Conservation (phyloP, 768 basidiomycete species). For the Suillus clintonianus region DNA sequence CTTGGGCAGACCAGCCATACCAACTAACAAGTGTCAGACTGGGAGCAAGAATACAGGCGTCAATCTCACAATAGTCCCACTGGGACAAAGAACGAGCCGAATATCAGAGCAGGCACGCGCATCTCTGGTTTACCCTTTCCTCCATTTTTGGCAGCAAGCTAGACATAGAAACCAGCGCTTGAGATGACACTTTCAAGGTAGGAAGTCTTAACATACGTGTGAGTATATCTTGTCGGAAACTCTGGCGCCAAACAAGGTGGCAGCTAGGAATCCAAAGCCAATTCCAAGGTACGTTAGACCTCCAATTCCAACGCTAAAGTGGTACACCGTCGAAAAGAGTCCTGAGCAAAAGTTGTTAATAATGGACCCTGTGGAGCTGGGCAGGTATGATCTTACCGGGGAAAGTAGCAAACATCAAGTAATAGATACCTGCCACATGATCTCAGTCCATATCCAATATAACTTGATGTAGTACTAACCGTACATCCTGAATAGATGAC, state of each 20-base stretch:
- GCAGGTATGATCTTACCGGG: slow-evolving; percentile 38
- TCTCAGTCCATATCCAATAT: neutral
- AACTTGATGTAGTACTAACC: slow-evolving; percentile 38
- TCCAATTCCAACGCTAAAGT: slow-evolving; percentile 50
- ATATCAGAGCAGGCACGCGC: slow-evolving; percentile 70
- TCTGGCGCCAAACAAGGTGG: slow-evolving; percentile 52
- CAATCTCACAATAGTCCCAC: slow-evolving; percentile 66
- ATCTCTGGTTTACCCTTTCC: slow-evolving; percentile 75
- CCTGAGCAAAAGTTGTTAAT: slow-evolving; percentile 20
- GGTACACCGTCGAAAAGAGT: slow-evolving; percentile 50
- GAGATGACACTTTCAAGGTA: neutral
- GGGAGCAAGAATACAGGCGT: neutral
- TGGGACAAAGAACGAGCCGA: slow-evolving; percentile 71
- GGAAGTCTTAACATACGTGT: slow-evolving; percentile 36
- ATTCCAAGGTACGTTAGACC: slow-evolving; percentile 58
- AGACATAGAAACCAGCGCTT: neutral
- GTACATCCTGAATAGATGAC: slow-evolving; percentile 46
- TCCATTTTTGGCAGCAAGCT: slow-evolving; percentile 55
- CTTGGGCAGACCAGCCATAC: slow-evolving; percentile 84
- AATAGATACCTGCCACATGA: slow-evolving; percentile 53
- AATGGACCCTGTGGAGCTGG: slow-evolving; percentile 2
- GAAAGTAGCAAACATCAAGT: slow-evolving; percentile 73
- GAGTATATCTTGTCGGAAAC: slow-evolving; percentile 49
- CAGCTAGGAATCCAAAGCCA: slow-evolving; percentile 54
- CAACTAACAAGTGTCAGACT: slow-evolving; percentile 43